These are phyloP conservation scores for Heterobasidion occidentale DNA, from an alignment of 1,284 basidiomycete genomes.

Conservation along the genomic window DNA sequence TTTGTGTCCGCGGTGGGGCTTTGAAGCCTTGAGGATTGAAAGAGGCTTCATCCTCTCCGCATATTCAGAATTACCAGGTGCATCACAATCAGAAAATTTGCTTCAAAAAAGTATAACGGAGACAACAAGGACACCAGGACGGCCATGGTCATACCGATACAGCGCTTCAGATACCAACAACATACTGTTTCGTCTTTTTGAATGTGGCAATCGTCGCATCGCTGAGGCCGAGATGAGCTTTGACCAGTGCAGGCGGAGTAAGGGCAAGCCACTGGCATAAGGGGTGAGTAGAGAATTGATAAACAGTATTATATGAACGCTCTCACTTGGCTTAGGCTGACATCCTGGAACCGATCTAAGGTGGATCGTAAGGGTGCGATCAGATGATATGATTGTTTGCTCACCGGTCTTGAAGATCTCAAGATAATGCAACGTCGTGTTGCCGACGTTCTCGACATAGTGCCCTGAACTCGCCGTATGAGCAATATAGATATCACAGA, in stretches of 20 bases:
- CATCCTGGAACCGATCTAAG: conserved; percentile 48
- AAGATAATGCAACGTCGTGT: conserved; percentile 52
- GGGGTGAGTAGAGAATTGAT: background rate
- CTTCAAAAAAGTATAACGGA: too few relatives aligned
- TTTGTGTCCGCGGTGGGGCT: too few relatives aligned
- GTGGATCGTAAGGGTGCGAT: background rate
- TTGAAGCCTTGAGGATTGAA: too few relatives aligned
- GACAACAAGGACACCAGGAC: too few relatives aligned
- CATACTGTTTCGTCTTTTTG: conserved; percentile 25
- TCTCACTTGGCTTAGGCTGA: conserved; percentile 50
- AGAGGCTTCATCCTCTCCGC: too few relatives aligned
- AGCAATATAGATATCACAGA: background rate
- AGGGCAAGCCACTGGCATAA: conserved; percentile 30
- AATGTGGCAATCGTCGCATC: conserved; percentile 25
- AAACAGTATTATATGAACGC: background rate
- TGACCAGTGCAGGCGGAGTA: conserved; percentile 30
- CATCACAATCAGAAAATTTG: too few relatives aligned
- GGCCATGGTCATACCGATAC: too few relatives aligned
- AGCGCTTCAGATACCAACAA: conserved; percentile 13
- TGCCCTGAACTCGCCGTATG: conserved; percentile 32
- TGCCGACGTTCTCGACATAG: conserved; percentile 67
- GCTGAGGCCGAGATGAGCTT: conserved; percentile 28
- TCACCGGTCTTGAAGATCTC: conserved; percentile 58
- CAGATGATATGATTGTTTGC: conserved; percentile 1
- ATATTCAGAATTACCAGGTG: too few relatives aligned